A percentile compares a stretch with the other conserved stretches of the same genome.
These are phyloP conservation scores for Schoenoplectus triqueter DNA, from an alignment of 202 grass and related monocot genomes.

Conservation along the genomic window DNA sequence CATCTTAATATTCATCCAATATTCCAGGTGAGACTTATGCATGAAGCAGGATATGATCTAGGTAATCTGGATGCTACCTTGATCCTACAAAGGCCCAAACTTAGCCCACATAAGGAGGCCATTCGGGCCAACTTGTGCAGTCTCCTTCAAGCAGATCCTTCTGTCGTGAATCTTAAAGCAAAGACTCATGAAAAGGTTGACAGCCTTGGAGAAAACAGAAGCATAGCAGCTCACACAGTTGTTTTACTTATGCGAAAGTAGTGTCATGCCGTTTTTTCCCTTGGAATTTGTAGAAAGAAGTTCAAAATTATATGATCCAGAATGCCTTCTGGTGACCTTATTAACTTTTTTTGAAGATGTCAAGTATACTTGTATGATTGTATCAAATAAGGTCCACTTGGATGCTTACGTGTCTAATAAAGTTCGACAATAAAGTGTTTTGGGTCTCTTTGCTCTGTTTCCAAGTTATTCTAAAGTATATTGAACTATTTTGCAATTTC, in stretches of 20 bases:
- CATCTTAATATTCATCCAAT: conserved; percentile 35
- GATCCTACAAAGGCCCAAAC: conserved; percentile 94
- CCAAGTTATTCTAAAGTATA: conserved; percentile 28
- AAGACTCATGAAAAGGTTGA: conserved; percentile 98
- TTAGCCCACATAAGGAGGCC: conserved; percentile 92
- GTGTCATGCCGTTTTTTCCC: not conserved
- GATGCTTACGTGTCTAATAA: conserved; percentile 18
- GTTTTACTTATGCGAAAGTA: conserved; percentile 91
- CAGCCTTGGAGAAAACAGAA: conserved; percentile 96
- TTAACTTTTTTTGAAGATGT: not conserved
- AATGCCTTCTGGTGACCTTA: not conserved
- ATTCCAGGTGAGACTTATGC: conserved; percentile 96
- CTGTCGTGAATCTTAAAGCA: conserved; percentile 96
- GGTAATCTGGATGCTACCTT: conserved; percentile 95
- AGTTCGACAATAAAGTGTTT: not conserved
- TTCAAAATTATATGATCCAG: not conserved
- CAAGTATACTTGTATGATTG: not conserved
- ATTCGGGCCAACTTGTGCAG: conserved; percentile 84
- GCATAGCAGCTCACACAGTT: conserved; percentile 96
- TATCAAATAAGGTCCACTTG: not conserved
- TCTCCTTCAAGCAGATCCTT: conserved; percentile 75
- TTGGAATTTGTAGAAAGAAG: not conserved
- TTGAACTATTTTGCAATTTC: not conserved
- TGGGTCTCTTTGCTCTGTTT: conserved; percentile 28
- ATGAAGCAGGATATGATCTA: conserved; percentile 85